Percentiles rank a stretch among this genome's conserved stretches.
These are phyloP conservation scores for Plectranthus barbatus DNA, from an alignment of 257 asterid genomes.

Conservation along the genomic window DNA sequence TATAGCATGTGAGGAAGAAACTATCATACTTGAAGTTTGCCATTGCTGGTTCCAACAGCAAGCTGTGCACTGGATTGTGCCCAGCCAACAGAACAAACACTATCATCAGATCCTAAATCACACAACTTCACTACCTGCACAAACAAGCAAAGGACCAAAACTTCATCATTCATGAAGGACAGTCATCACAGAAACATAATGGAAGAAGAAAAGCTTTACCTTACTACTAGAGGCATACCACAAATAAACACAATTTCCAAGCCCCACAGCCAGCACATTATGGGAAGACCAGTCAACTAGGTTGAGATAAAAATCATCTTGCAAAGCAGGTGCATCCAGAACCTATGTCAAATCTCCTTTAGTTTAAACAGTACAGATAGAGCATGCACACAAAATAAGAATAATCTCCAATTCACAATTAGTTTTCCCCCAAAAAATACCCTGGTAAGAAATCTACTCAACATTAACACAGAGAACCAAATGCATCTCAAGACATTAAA, in stretches of 20 bases:
- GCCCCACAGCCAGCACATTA: slow-evolving; percentile 86
- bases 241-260: slow-evolving; percentile 82
- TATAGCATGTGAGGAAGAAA: background rate
- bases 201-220: slow-evolving; percentile 33
- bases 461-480: background rate
- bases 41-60: slow-evolving; percentile 91
- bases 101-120: slow-evolving; percentile 76
- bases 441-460: background rate
- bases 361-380: background rate
- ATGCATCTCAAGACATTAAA: background rate
- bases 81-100: slow-evolving; percentile 94
- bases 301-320: slow-evolving; percentile 91
- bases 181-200: background rate
- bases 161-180: background rate
- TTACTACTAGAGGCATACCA: slow-evolving; percentile 97
- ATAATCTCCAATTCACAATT: background rate
- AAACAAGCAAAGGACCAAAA: background rate
- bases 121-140: slow-evolving; percentile 86
- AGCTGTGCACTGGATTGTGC: slow-evolving; percentile 87
- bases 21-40: slow-evolving; percentile 69
- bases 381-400: background rate
- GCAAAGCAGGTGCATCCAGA: slow-evolving; percentile 92
- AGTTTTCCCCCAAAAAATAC: background rate
- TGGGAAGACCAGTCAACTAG: slow-evolving; percentile 95
- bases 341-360: slow-evolving; percentile 34